These are phyloP conservation scores for Talaromyces pinophilus DNA, from an alignment of 2,329 filamentous ascomycete species.

Conservation along the genomic window DNA sequence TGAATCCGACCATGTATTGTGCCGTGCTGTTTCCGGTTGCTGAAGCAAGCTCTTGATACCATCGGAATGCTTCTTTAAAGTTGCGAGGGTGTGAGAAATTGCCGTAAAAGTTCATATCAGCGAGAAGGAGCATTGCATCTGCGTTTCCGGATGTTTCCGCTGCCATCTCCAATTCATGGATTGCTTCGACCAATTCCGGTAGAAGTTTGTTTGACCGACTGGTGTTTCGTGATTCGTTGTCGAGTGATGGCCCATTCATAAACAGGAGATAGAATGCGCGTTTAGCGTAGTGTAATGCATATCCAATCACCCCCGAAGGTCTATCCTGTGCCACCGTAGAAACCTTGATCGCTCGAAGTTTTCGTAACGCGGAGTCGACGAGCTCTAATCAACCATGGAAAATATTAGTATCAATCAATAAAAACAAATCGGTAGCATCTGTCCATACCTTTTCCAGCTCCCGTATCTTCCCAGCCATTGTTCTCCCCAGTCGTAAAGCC, in stretches of 20 bases:
- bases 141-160: conserved; percentile 58
- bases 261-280: conserved; percentile 65
- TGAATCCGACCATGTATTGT: conserved; percentile 92
- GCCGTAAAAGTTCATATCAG: conserved; percentile 95
- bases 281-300: conserved; percentile 61
- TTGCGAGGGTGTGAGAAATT: conserved; percentile 87
- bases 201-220: conserved; percentile 38
- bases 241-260: conserved; percentile 60
- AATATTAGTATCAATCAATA: background rate
- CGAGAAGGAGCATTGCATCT: conserved; percentile 85
- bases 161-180: conserved; percentile 60
- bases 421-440: background rate
- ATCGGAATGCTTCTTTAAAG: conserved; percentile 73
- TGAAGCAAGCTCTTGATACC: conserved; percentile 76
- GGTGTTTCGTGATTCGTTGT: conserved; percentile 42
- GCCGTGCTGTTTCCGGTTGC: conserved; percentile 84
- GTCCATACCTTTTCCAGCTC: conserved; percentile 36
- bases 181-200: conserved; percentile 56
- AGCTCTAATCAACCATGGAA: conserved; percentile 29
- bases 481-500: conserved; percentile 29
- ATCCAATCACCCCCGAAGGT: conserved; percentile 60
- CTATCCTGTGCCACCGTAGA: conserved; percentile 40
- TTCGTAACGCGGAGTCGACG: conserved; percentile 36
- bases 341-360: conserved; percentile 34
- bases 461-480: conserved; percentile 25